phyloP scores from a whole-genome alignment of 108 stramenopile species.

The Pseudonitzschia pungens region DNA sequence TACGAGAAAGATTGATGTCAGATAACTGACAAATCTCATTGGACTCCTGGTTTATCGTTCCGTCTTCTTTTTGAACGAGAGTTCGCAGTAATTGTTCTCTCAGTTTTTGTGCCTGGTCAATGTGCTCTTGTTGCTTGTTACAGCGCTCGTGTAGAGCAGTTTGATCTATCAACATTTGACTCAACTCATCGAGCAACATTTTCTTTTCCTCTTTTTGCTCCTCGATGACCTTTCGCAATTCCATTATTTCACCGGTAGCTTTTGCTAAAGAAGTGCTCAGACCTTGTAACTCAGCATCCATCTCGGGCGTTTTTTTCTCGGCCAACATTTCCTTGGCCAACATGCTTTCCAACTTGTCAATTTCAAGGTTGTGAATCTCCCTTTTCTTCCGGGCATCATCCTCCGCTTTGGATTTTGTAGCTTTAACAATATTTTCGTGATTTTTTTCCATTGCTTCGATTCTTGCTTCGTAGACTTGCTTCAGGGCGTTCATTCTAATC shows the following conservation, averaged over 20 bases:
- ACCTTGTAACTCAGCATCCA: constrained; percentile 75
- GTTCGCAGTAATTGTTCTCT: constrained; percentile 44
- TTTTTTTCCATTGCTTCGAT: constrained; percentile 15
- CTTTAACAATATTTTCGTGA: constrained; percentile 29
- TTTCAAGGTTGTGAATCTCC: constrained; percentile 28
- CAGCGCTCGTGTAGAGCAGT: constrained; percentile 28
- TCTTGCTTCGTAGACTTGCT: constrained; percentile 22
- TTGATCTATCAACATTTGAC: constrained; percentile 38
- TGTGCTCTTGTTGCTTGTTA: constrained; percentile 41
- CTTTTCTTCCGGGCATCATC: constrained; percentile 21
- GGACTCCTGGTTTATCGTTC: constrained; percentile 8
- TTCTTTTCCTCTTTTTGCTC: constrained; percentile 23
- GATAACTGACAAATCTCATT: constrained; percentile 32
- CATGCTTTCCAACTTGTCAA: constrained; percentile 28
- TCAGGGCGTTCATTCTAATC: constrained; percentile 9
- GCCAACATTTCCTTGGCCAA: constrained; percentile 22
- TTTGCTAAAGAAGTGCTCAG: constrained; percentile 25
- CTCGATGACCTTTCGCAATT: constrained; percentile 11
- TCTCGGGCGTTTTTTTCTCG: constrained; percentile 66
- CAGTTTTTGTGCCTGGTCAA: constrained; percentile 36
- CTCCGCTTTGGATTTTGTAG: constrained; percentile 31
- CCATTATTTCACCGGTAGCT: constrained; percentile 24
- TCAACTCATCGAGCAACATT: constrained; percentile 21
- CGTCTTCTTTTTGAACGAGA: constrained; percentile 45
- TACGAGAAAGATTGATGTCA: constrained; percentile 15